These are phyloP conservation scores for Elaphomyces granulatus DNA, from an alignment of 495 filamentous ascomycete species.

Conservation along the genomic window DNA sequence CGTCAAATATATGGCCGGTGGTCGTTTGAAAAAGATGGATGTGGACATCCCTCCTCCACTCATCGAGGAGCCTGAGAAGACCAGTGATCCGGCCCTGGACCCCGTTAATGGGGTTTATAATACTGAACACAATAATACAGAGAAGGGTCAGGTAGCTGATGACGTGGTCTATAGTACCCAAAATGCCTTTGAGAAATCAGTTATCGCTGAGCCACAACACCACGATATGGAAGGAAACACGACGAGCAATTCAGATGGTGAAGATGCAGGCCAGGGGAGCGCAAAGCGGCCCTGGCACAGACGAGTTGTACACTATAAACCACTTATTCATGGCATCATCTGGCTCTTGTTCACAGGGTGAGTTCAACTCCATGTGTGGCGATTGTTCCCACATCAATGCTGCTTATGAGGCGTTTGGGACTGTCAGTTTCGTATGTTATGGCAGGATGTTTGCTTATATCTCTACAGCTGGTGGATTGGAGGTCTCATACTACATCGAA, in stretches of 20 bases:
- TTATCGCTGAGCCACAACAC: neutral
- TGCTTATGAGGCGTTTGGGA: neutral
- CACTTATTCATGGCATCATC: conserved; percentile 34
- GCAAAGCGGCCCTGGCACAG: conserved; percentile 14
- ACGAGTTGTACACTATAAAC: conserved; percentile 16
- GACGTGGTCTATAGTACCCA: neutral
- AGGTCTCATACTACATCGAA: conserved; percentile 54
- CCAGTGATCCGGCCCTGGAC: neutral
- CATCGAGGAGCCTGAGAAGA: neutral
- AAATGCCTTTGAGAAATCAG: neutral
- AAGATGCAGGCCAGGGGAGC: conserved; percentile 14
- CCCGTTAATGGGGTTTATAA: neutral
- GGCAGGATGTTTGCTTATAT: neutral
- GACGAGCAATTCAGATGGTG: conserved; percentile 9
- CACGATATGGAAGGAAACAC: neutral
- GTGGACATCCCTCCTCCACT: too few relatives aligned
- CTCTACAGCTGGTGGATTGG: conserved; percentile 72
- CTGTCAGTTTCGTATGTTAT: neutral
- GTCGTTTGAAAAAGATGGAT: too few relatives aligned
- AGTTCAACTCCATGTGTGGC: conserved; percentile 12
- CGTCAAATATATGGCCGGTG: too few relatives aligned
- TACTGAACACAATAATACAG: neutral
- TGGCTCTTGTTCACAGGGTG: conserved; percentile 49
- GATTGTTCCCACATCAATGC: neutral
- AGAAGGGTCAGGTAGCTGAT: neutral